Evolutionary conservation across 2,329 filamentous ascomycete species (phyloP), one percentile per base, ranked within the genome.

Genomic region (Seiridium unicorne): DNA sequence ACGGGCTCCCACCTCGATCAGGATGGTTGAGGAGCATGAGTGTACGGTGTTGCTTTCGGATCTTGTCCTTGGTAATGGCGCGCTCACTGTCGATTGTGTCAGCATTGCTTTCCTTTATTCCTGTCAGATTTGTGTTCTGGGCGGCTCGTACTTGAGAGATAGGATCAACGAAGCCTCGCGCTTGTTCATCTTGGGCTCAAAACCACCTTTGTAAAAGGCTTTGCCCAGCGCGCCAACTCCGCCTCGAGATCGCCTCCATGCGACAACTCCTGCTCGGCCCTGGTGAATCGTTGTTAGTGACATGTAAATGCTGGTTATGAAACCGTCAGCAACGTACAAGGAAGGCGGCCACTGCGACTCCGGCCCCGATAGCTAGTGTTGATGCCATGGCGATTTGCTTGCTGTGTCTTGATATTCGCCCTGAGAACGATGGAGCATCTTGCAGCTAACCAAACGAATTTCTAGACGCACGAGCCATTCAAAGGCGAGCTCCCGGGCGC

Each of bases 21-120:
- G 95, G 95, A 76, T 99, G 95, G 82, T 99, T 99, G 66, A 97
- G 83, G 60, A 99, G 87, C 94, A 99, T 99, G 66, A 98, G 87
- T 58, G 89, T 92, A 65, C 95, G 89, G 78, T 99, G 95, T 68
- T 93, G 92, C 80, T 97, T 97, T 73, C 95, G 92, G 69, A 99
- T 82, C 73, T 96, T 95, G 51, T 98, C 94, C 78, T 96, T 96
- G 61, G 89, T 95, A 63, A 97, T 74, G 68, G 88, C 87, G 63
- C 93, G 87, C 79, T 99, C 95, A 65, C 93, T 98, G 63, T 63
- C 9, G 31, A 38, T n/a, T 13, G 11, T 53, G 5, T 53, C 38
- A 53, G 49, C 18, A 32, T 53, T 5, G 8, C n/a, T 13, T 13
- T 8, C n/a, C 34, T 32, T 13, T 34, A 13, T 7, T n/a, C 31